These are phyloP conservation scores for Suillus americanus DNA, from an alignment of 768 basidiomycete genomes.

Conservation along the genomic window DNA sequence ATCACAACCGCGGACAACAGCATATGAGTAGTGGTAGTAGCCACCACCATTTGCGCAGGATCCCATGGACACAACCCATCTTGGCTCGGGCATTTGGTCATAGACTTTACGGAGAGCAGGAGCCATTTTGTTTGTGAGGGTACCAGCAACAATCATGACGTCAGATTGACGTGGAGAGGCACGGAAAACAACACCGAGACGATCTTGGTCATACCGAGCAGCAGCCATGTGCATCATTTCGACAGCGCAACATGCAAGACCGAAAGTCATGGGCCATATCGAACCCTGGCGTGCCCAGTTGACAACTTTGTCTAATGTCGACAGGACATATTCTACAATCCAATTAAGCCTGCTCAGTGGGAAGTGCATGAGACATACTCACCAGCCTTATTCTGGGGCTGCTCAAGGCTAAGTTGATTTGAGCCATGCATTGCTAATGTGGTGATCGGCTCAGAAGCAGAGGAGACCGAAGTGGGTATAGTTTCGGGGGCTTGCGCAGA, in stretches of 20 bases:
- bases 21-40: slow-evolving; percentile 98
- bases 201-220: slow-evolving; percentile 97
- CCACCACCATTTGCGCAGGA: slow-evolving; percentile 99
- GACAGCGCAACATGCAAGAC: slow-evolving; percentile 98
- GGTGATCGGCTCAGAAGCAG: slow-evolving; percentile 58
- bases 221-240: slow-evolving; percentile 99
- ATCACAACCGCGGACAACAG: slow-evolving; percentile 97
- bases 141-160: slow-evolving; percentile 99
- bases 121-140: slow-evolving; percentile 99
- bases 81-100: slow-evolving; percentile 99
- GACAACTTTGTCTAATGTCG: slow-evolving; percentile 92
- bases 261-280: slow-evolving; percentile 99
- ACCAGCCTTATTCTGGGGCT: slow-evolving; percentile 90
- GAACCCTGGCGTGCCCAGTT: slow-evolving; percentile 98
- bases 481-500: slow-evolving; percentile 40
- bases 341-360: slow-evolving; percentile 1
- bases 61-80: slow-evolving; percentile 99
- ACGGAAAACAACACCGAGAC: slow-evolving; percentile 96
- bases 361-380: slow-evolving; percentile 20
- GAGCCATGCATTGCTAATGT: slow-evolving; percentile 74
- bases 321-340: slow-evolving; percentile 85
- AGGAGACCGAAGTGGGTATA: slow-evolving; percentile 43
- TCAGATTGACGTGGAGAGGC: slow-evolving; percentile 98
- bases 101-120: slow-evolving; percentile 96
- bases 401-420: slow-evolving; percentile 84